Percentiles rank a stretch among this genome's conserved stretches.
phyloP scores from a whole-genome alignment of 805 yeast species.

The Yamadazyma sp. region DNA sequence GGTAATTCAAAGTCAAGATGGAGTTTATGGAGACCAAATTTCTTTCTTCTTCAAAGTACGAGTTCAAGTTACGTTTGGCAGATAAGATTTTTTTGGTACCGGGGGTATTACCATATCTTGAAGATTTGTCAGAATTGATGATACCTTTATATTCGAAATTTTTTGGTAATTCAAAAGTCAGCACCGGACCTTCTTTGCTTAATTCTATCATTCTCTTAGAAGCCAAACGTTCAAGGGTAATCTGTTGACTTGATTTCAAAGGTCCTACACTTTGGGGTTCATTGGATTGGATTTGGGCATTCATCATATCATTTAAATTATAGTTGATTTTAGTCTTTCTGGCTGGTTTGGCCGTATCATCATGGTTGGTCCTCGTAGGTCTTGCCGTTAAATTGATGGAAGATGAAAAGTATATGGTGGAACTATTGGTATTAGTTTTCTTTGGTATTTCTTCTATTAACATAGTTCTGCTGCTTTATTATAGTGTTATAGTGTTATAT shows the following conservation, averaged over 20 bases:
- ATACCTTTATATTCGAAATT: constrained; percentile 30
- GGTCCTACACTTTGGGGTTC: constrained; percentile 29
- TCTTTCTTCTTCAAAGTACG: constrained; percentile 45
- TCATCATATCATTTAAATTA: constrained; percentile 40
- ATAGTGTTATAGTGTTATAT: no score
- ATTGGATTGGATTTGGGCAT: constrained; percentile 37
- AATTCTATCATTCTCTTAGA: constrained; percentile 35
- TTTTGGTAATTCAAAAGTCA: constrained; percentile 41
- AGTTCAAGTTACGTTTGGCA: constrained; percentile 40
- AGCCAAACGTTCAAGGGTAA: constrained; percentile 38
- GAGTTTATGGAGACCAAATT: constrained; percentile 41
- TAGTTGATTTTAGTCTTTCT: constrained; percentile 43
- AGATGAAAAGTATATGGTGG: constrained; percentile 40
- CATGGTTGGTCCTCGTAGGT: constrained; percentile 14
- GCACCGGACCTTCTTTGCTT: constrained; percentile 26
- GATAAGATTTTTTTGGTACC: constrained; percentile 40
- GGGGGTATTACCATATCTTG: constrained; percentile 41
- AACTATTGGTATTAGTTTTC: constrained; percentile 23
- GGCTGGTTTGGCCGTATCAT: constrained; percentile 24
- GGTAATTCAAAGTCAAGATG: constrained; percentile 38
- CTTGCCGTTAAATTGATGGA: constrained; percentile 41
- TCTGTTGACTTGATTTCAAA: constrained; percentile 39
- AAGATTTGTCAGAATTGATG: constrained; percentile 15
- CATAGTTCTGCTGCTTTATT: no score
- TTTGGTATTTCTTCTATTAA: constrained; percentile 44